Conservation (phyloP, 163 green algal species). For the Scenedesmus sp. region DNA sequence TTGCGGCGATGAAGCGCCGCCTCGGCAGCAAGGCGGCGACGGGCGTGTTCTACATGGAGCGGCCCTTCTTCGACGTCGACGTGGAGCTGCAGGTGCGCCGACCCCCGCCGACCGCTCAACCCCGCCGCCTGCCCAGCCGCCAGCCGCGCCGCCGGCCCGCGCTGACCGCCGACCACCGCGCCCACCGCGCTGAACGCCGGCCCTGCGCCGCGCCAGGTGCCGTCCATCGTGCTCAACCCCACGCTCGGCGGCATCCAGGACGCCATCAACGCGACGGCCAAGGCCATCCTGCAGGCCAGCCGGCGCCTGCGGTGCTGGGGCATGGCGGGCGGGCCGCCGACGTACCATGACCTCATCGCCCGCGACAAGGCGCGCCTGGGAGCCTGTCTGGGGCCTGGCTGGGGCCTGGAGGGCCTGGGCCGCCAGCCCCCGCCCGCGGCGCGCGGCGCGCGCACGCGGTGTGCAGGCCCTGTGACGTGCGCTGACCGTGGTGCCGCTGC, state of each 20-base stretch:
- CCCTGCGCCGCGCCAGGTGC: too few relatives aligned
- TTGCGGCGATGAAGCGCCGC: slow-evolving; percentile 78
- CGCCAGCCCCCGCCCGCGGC: too few relatives aligned
- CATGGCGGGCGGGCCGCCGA: slow-evolving; percentile 50
- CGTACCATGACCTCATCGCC: slow-evolving; percentile 82
- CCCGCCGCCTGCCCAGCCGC: too few relatives aligned
- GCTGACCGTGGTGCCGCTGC: too few relatives aligned
- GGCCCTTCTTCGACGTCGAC: slow-evolving; percentile 88
- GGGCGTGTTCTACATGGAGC: slow-evolving; percentile 79
- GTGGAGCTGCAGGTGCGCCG: slow-evolving; percentile 84
- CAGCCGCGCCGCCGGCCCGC: not conserved
- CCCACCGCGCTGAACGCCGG: too few relatives aligned
- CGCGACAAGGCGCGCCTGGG: too few relatives aligned
- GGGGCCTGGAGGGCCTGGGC: too few relatives aligned
- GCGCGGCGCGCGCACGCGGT: too few relatives aligned
- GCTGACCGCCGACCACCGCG: not conserved
- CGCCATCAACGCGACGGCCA: slow-evolving; percentile 82
- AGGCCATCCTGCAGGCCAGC: slow-evolving; percentile 60
- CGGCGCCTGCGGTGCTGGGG: slow-evolving; percentile 81
- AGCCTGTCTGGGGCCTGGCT: too few relatives aligned
- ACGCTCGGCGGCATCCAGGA: slow-evolving; percentile 89
- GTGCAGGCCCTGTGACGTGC: too few relatives aligned
- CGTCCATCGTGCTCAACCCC: slow-evolving; percentile 82
- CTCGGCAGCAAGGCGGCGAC: slow-evolving; percentile 64
- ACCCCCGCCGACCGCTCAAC: too few relatives aligned